A percentile compares a stretch with the other conserved stretches of the same genome.
These are phyloP conservation scores for Nephelium lappaceum DNA, from an alignment of 345 rosid species.

Conservation along the genomic window DNA sequence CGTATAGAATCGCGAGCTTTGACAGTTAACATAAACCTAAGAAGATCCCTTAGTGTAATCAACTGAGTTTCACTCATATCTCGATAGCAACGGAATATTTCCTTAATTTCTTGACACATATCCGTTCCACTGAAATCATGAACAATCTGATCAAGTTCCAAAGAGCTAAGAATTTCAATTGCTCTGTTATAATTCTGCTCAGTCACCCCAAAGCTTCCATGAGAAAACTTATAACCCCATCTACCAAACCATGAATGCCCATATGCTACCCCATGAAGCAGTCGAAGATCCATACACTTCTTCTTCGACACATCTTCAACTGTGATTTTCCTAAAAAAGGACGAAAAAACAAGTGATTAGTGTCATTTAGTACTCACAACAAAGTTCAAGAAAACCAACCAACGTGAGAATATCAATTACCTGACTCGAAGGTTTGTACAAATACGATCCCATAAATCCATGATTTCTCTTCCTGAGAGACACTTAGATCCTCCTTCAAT, in stretches of 20 bases:
- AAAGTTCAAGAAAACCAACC: background rate
- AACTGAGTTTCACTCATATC: conserved; percentile 63
- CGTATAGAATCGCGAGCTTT: conserved; percentile 44
- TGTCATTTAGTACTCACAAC: background rate
- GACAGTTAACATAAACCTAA: conserved; percentile 67
- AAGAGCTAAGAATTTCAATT: conserved; percentile 62
- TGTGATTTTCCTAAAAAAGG: conserved; percentile 53
- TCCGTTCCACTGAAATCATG: conserved; percentile 41
- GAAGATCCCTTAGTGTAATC: conserved; percentile 68
- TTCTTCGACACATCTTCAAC: conserved; percentile 78
- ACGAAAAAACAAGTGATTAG: background rate
- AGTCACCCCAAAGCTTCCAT: conserved; percentile 78
- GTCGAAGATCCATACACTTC: conserved; percentile 70
- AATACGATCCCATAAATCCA: conserved; percentile 87
- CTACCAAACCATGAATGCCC: conserved; percentile 90
- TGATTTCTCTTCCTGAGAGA: conserved; percentile 73
- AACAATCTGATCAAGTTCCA: conserved; percentile 51
- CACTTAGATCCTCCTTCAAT: conserved; percentile 71
- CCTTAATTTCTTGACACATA: conserved; percentile 40
- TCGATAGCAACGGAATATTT: conserved; percentile 53
- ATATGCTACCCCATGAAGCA: conserved; percentile 80
- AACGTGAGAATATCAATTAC: conserved; percentile 29
- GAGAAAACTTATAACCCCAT: conserved; percentile 80
- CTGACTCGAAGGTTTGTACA: conserved; percentile 59
- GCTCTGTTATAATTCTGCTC: conserved; percentile 62